Conservation (phyloP, 1,284 basidiomycete genomes). For the Fomitopsis palustris region DNA sequence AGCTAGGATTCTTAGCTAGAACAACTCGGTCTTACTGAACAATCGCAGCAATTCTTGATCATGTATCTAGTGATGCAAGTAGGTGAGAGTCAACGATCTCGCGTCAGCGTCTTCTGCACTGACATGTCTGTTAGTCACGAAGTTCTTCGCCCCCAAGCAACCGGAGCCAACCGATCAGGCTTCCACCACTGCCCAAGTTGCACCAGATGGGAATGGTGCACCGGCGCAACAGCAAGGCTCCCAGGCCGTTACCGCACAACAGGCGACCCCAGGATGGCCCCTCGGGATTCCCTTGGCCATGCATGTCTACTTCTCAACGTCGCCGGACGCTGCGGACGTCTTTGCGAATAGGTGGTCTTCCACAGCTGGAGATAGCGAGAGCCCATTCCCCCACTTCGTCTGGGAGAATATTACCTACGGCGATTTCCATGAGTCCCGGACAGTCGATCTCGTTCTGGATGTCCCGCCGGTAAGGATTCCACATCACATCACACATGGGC, state of each 20-base stretch:
- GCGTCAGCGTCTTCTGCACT: neutral
- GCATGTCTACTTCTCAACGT: conserved; percentile 74
- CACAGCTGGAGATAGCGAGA: conserved; percentile 45
- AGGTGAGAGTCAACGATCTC: neutral
- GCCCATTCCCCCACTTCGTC: conserved; percentile 58
- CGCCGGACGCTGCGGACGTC: conserved; percentile 48
- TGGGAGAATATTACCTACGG: conserved; percentile 87
- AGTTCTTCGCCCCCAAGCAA: conserved; percentile 5
- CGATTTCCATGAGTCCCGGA: conserved; percentile 70
- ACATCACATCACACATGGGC: neutral
- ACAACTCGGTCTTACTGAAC: neutral
- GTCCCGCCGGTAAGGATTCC: conserved; percentile 62
- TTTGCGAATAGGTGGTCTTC: conserved; percentile 53
- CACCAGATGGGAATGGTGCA: conserved; percentile 19
- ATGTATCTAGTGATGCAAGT: conserved; percentile 7
- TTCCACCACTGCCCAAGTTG: conserved; percentile 16
- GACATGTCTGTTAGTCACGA: neutral
- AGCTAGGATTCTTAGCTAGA: neutral
- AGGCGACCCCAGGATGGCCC: conserved; percentile 54
- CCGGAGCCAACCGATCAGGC: neutral
- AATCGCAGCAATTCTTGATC: neutral
- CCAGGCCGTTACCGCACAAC: conserved; percentile 46
- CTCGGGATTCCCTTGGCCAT: conserved; percentile 60
- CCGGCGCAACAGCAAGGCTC: conserved; percentile 30
- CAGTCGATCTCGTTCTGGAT: conserved; percentile 62